Percentiles rank a stretch among this genome's conserved stretches.
These are phyloP conservation scores for Lotus japonicus DNA, from an alignment of 306 rosid species.

Conservation along the genomic window DNA sequence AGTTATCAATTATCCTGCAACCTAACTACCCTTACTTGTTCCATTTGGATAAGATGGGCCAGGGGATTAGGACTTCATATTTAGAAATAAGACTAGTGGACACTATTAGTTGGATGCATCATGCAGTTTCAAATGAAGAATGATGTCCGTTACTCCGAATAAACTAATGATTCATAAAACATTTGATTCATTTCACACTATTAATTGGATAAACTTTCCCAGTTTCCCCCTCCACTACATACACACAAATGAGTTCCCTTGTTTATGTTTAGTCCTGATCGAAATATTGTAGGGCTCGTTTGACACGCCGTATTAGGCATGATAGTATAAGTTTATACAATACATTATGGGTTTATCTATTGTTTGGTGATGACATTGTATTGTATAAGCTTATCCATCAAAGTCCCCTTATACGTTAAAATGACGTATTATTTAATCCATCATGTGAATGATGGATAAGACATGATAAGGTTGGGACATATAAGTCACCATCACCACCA, in stretches of 20 bases:
- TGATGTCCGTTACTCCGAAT: not conserved
- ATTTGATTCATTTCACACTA: slow-evolving; percentile 46
- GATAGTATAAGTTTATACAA: too few relatives aligned
- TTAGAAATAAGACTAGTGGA: not conserved
- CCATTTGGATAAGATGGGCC: slow-evolving; percentile 20
- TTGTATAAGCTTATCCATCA: too few relatives aligned
- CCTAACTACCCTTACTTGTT: slow-evolving; percentile 2
- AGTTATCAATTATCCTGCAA: not conserved
- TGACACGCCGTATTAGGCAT: too few relatives aligned
- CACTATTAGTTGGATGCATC: slow-evolving; percentile 3
- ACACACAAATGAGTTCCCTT: not conserved
- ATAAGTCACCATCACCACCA: too few relatives aligned
- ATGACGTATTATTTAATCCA: too few relatives aligned
- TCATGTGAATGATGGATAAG: too few relatives aligned
- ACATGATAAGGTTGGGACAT: too few relatives aligned
- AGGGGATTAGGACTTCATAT: slow-evolving; percentile 4
- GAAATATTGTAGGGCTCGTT: too few relatives aligned
- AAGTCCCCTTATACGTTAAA: too few relatives aligned
- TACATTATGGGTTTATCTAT: too few relatives aligned
- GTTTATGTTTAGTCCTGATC: not conserved
- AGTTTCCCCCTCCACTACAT: not conserved
- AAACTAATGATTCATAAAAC: slow-evolving; percentile 13
- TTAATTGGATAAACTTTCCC: not conserved
- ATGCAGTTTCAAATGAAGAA: slow-evolving; percentile 5
- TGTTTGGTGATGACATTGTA: too few relatives aligned